Conservation (phyloP, 2,329 filamentous ascomycete genomes). For the Diplodia sapinea region DNA sequence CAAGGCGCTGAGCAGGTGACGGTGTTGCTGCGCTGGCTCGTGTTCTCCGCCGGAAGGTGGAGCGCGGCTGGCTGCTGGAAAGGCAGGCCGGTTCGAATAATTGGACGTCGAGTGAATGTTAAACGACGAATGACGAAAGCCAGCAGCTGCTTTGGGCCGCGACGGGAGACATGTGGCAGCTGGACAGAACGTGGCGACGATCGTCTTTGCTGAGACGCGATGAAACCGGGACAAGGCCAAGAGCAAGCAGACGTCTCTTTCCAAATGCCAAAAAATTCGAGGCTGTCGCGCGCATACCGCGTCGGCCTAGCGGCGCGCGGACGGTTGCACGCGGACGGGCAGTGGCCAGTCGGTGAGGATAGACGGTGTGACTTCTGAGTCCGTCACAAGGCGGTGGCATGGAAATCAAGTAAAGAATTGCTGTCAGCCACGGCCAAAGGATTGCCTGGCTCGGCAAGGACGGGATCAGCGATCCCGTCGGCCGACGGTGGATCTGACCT, state of each 20-base stretch:
- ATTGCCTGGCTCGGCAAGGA: conserved; percentile 12
- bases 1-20: neutral
- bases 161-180: conserved; percentile 7
- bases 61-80: neutral
- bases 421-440: neutral
- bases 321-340: neutral
- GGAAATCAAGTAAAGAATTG: conserved; percentile 16
- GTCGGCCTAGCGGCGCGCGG: neutral
- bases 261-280: neutral
- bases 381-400: neutral
- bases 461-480: conserved; percentile 27
- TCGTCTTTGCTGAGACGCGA: neutral
- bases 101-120: conserved; percentile 21
- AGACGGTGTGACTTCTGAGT: conserved; percentile 7
- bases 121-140: conserved; percentile 7
- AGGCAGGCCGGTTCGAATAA: neutral
- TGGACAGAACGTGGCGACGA: conserved; percentile 14
- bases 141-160: neutral
- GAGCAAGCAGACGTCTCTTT: neutral
- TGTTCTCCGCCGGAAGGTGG: conserved; percentile 19
- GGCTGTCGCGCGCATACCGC: neutral
- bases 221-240: neutral
- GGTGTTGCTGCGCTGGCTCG: conserved; percentile 21
- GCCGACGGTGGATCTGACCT: conserved; percentile 17
- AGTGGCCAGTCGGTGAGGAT: neutral